Evolutionary conservation across 2,329 filamentous ascomycete genomes (phyloP).

Genomic region (Aspergillus fumigatus): DNA sequence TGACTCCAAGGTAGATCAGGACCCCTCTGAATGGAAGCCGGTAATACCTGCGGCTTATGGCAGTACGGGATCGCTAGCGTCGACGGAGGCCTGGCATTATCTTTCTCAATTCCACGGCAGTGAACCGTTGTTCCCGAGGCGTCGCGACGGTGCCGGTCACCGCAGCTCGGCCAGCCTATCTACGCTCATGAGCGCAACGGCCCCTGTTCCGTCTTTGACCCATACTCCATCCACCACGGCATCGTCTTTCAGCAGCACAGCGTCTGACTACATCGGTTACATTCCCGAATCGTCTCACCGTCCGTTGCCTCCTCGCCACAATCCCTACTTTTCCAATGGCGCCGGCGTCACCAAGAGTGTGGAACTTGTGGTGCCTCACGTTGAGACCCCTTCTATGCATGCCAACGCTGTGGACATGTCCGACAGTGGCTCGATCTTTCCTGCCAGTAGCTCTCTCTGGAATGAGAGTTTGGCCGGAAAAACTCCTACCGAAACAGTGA

Average conservation of each 20-base stretch:
- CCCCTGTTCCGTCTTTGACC: conserved; percentile 29
- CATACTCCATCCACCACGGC: conserved; percentile 36
- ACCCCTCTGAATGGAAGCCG: conserved; percentile 49
- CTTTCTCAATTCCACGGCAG: conserved; percentile 41
- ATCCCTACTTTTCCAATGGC: conserved; percentile 33
- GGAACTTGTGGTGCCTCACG: conserved; percentile 39
- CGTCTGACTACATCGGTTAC: conserved; percentile 29
- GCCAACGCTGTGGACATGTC: conserved; percentile 13
- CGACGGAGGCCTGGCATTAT: conserved; percentile 42
- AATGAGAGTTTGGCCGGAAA: conserved; percentile 12
- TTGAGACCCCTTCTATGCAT: conserved; percentile 16
- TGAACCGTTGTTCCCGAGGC: conserved; percentile 14
- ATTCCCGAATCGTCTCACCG: conserved; percentile 26
- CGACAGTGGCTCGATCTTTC: conserved; percentile 25
- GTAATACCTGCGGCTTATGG: conserved; percentile 30
- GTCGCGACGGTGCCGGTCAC: conserved; percentile 17
- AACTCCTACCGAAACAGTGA: conserved; percentile 7
- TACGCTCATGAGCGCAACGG: conserved; percentile 21
- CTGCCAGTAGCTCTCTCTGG: conserved; percentile 28
- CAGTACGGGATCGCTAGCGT: conserved; percentile 17
- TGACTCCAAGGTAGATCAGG: conserved; percentile 41
- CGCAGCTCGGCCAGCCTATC: conserved; percentile 32
- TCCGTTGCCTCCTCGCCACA: conserved; percentile 38
- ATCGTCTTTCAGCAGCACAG: conserved; percentile 36
- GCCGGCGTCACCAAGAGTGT: conserved; percentile 30